phyloP scores from a whole-genome alignment of 2,329 filamentous ascomycete species.

The Seiridium cupressi region DNA sequence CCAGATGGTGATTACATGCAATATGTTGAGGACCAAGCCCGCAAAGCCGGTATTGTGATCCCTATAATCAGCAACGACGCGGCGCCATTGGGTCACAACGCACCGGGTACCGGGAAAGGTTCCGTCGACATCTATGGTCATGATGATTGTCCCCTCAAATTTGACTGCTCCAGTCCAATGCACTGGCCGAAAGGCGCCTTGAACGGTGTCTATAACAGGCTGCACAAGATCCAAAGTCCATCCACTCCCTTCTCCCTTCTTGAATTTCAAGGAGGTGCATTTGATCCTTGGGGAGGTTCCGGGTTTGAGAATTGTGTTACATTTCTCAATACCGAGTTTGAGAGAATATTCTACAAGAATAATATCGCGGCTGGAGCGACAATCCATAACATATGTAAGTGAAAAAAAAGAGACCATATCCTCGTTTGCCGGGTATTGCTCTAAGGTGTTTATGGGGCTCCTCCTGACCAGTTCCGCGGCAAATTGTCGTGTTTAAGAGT shows the following conservation, averaged over 20 bases:
- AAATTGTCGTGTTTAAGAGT: too few species aligned
- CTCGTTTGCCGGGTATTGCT: background rate
- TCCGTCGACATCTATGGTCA: slow-evolving; percentile 43
- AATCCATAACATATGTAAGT: slow-evolving; percentile 56
- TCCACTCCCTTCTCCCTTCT: slow-evolving; percentile 51
- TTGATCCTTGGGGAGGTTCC: slow-evolving; percentile 70
- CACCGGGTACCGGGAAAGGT: slow-evolving; percentile 35
- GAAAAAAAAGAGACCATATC: background rate
- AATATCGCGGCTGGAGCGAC: slow-evolving; percentile 63
- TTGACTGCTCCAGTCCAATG: slow-evolving; percentile 39
- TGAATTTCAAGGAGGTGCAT: slow-evolving; percentile 65
- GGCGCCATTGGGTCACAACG: slow-evolving; percentile 54
- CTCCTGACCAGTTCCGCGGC: too few species aligned
- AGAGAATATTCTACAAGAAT: slow-evolving; percentile 77
- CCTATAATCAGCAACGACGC: slow-evolving; percentile 76
- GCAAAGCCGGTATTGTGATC: slow-evolving; percentile 66
- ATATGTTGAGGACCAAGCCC: slow-evolving; percentile 66
- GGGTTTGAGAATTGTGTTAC: slow-evolving; percentile 65
- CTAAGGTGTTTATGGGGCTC: too few species aligned
- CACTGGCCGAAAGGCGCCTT: slow-evolving; percentile 52
- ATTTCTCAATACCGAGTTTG: slow-evolving; percentile 65
- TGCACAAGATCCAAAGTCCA: slow-evolving; percentile 59
- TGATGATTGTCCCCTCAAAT: slow-evolving; percentile 38
- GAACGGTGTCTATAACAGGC: slow-evolving; percentile 50
- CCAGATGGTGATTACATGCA: slow-evolving; percentile 63